Evolutionary conservation across 257 asterid species (phyloP), one percentile per base, ranked within the genome.

Genomic region (Striga asiatica): DNA sequence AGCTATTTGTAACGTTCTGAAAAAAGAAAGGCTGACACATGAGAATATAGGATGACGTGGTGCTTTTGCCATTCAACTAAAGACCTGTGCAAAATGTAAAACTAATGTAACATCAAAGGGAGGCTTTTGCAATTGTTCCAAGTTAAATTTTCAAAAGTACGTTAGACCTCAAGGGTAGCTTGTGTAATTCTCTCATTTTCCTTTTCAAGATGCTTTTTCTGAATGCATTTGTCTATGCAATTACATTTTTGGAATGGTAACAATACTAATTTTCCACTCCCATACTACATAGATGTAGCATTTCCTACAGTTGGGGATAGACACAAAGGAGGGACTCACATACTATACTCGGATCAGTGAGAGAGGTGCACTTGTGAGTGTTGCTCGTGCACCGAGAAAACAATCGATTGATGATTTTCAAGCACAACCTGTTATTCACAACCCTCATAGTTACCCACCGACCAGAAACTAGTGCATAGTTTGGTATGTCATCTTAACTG

Each of bases 371-470:
- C 93, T 91, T 37, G 98, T 76, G 55, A 87, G 98, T 42, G 95
- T 87, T 61, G 93, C 92, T 3, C 97, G 98, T 54, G 98, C 98
- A n/a, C 98, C 98, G 8, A 73, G 97, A 80, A 84, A 84, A 71
- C 80, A 77, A 57, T 84, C 97, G 13, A 76, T 91, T 6, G 98
- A 91, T 53, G 98, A 91, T 79, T 87, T 82, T 37, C 78, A 66
- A 73, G 76, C 89, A 62, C 74, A 79, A 38, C 95, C 94, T n/a
- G 89, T 87, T 52, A 91, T 91, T 69, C 98, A 91, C 78, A 91
- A 91, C 68, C 98, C 98, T 38, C 98, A 91, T 28, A n/a, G n/a
- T n/a, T n/a, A n/a, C n/a, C n/a, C n/a, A n/a, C n/a, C n/a, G n/a
- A n/a, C n/a, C n/a, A n/a, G n/a, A n/a, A n/a, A n/a, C n/a, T n/a